Percentiles rank a stretch among this genome's conserved stretches.
These are phyloP conservation scores for Chondrostereum purpureum DNA, from an alignment of 1,284 basidiomycete genomes.

Conservation along the genomic window DNA sequence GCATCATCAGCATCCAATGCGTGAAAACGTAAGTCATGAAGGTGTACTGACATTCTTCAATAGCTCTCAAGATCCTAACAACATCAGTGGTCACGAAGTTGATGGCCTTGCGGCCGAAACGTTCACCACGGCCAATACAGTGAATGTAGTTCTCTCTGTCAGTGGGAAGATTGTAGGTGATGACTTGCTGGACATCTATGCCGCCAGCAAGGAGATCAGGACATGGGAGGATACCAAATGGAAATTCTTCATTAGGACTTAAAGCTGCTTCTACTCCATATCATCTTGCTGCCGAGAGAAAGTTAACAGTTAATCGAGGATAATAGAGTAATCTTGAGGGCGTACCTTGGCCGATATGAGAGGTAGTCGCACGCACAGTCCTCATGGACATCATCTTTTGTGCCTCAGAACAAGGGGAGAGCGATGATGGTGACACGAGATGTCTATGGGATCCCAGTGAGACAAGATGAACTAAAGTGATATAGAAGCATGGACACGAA, in stretches of 20 bases:
- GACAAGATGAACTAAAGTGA: no score
- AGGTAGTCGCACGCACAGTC: no score
- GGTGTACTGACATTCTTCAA: constrained; percentile 75
- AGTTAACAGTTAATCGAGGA: constrained; percentile 13
- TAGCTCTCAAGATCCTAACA: constrained; percentile 90
- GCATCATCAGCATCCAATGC: constrained; percentile 5
- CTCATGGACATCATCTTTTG: no score
- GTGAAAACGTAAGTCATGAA: constrained; percentile 1
- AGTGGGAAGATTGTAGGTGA: constrained; percentile 85
- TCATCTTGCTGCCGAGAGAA: constrained; percentile 67
- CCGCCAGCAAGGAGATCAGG: constrained; percentile 85
- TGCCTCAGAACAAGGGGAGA: no score
- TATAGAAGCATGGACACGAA: no score
- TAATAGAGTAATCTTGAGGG: constrained; percentile 8
- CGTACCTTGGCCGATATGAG: constrained; percentile 87
- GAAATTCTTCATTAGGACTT: constrained; percentile 97
- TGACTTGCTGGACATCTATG: constrained; percentile 93
- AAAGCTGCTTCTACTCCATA: constrained; percentile 92
- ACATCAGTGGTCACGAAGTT: constrained; percentile 93
- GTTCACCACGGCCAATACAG: constrained; percentile 91
- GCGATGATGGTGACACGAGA: no score
- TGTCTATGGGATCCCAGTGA: no score
- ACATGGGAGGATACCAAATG: constrained; percentile 91
- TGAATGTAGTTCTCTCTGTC: constrained; percentile 95
- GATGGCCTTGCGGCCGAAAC: constrained; percentile 90